Percentiles rank a stretch among this genome's conserved stretches.
phyloP scores from a whole-genome alignment of 495 filamentous ascomycete genomes.

The Clohesyomyces aquaticus region DNA sequence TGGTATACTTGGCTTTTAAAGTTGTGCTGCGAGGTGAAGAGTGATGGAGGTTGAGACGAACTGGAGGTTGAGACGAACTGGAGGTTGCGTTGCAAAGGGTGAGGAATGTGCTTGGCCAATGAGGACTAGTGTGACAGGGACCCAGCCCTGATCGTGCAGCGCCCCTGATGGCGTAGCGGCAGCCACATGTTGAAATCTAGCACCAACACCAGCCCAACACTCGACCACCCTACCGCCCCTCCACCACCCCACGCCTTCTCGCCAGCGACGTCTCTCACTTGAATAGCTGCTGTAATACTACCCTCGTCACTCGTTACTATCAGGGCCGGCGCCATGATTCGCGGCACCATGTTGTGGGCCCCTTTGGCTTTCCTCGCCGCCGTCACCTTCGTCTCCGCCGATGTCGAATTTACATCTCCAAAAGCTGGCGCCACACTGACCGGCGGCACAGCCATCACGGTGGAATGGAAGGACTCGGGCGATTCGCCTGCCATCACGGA shows the following conservation, averaged over 20 bases:
- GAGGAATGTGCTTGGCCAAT: background rate
- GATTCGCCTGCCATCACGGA: constrained; percentile 53
- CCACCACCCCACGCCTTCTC: background rate
- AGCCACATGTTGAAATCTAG: constrained; percentile 31
- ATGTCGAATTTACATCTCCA: constrained; percentile 61
- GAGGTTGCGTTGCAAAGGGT: background rate
- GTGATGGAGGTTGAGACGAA: no score
- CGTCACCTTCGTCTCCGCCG: constrained; percentile 55
- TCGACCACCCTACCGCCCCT: background rate
- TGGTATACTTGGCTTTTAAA: no score
- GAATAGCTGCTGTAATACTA: background rate
- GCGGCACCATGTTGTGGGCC: constrained; percentile 8
- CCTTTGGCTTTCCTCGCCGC: constrained; percentile 52
- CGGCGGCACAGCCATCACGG: constrained; percentile 55
- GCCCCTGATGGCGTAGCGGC: constrained; percentile 18
- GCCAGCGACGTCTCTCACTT: background rate
- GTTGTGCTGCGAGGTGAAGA: no score
- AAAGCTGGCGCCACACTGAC: constrained; percentile 53
- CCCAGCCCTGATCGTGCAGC: constrained; percentile 4
- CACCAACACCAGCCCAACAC: constrained; percentile 10
- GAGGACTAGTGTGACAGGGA: background rate
- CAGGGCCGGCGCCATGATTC: constrained; percentile 36
- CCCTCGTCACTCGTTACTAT: constrained; percentile 13
- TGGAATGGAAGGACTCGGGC: constrained; percentile 65
- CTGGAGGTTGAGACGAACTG: no score